Evolutionary conservation across 2,329 filamentous ascomycete species (phyloP), one percentile per base, ranked within the genome.

Genomic region (Arthrobotrys sinensis): DNA sequence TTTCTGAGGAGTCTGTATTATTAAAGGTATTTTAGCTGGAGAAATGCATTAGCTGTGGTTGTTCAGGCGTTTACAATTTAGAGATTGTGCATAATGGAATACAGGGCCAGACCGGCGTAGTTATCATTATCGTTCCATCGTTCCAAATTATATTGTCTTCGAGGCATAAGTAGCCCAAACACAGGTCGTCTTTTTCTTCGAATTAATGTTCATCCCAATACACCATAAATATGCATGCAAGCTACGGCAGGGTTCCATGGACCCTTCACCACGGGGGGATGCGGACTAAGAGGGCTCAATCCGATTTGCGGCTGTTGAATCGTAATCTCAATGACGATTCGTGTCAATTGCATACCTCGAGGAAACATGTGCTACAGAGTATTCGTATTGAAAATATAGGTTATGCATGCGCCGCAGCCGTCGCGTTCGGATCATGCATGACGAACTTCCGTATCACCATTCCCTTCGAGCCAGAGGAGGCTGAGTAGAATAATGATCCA

Each of bases 11-110:
- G 57, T 66, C 50, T 76, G 72, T 76, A 76, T 76, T 76, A 76
- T 65, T 76, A 76, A 55, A 76, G 48, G 48, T 65, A 69, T 60
- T 60, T 50, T 68, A 64, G 55, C 46, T 65, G 72, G 72, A 67
- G 55, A 76, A 76, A 70, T 65, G 72, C 65, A 76, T 65, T 50
- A 36, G 53, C 24, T 76, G 46, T 60, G 62, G 65, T 43, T 65
- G 38, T 50, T 60, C 65, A 40, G 71, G 71, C 64, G 55, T 72
- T 52, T 28, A 28, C 24, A 4, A 28, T 28, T 28, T 53, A 50
- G 46, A 67, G 19, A 43, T 40, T 40, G 32, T 50, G 46, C 57
- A 62, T 64, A 60, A 60, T 28, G 55, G 65, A 57, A 63, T 53
- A 40, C 36, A 70, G 5, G 67, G 34, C 40, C 36, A n/a, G 45